Base-by-base conservation (phyloP, 2,329 filamentous ascomycete genomes). In the Penicillium sp. region DNA sequence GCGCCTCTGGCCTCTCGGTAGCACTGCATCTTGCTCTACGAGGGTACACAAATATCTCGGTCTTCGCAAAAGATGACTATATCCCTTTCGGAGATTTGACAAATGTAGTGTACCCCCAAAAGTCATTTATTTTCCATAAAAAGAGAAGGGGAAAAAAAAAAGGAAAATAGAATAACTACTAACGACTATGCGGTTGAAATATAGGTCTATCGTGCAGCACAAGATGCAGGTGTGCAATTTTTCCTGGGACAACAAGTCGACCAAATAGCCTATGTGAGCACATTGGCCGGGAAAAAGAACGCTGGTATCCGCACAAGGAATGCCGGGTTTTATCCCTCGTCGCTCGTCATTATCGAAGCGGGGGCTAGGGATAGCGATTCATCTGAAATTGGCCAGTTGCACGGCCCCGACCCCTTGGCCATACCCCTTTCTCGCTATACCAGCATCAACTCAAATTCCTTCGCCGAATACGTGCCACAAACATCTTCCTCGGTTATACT, bases 1-100 rank as follows among this genome's bases (percentile, higher is more conserved):
- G 62, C 46, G 62, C 61, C 4, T 58, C 60, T 40, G 61, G 62
- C 43, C 55, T 57, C 27, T 57, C 55, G 19, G 27, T 52, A 33
- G 50, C 55, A 27, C 50, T 54, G 1, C 55, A 48, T 54, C 55
- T 57, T 19, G 6, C 55, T 8, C 55, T 48, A 48, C 42, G 35
- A 35, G 55, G 55, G 37, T 57, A 54, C 29, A 57, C 27, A 23
- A 42, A 57, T 48, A 13, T 57, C 17, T 48, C 50, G 9, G 55
- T 57, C 6, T 57, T 57, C 13, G 43, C 21, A 33, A 54, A 57
- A 25, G 21, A 57, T 35, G 19, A 35, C 19, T n/a, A 19, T 12
- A 29, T 37, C 27, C 41, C 55, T 41, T 33, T 37, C 15, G 50
- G 55, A 41, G 29, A 57, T 15, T 31, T 48, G 27, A 47, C 53